Percentiles rank a stretch among this genome's conserved stretches.
Conservation (phyloP, 352 stramenopile species). For the Globisporangium camurandrum region DNA sequence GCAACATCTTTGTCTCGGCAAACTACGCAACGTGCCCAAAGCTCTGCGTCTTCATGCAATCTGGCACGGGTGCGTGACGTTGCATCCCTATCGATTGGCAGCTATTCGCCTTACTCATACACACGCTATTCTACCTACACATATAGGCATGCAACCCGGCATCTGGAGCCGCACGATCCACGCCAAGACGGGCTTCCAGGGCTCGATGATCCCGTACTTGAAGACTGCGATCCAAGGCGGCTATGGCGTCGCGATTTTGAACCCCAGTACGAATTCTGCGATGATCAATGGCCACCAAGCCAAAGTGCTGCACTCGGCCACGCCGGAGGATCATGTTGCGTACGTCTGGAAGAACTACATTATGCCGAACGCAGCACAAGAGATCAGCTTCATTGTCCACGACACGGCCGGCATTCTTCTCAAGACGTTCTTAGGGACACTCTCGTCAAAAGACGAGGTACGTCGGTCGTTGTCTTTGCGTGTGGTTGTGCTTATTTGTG, state of each 20-base stretch:
- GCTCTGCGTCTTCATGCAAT: constrained; percentile 79
- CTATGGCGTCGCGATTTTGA: constrained; percentile 76
- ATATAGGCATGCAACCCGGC: constrained; percentile 49
- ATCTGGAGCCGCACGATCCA: constrained; percentile 72
- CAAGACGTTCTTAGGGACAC: constrained; percentile 56
- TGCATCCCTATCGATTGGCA: background rate
- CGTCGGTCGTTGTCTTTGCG: background rate
- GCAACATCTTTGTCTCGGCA: constrained; percentile 80
- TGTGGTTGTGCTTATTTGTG: background rate
- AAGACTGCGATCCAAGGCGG: constrained; percentile 81
- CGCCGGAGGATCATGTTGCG: constrained; percentile 66
- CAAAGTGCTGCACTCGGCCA: constrained; percentile 75
- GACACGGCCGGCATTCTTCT: constrained; percentile 62
- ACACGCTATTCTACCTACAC: background rate
- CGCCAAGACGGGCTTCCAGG: constrained; percentile 74
- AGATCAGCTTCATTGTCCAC: constrained; percentile 83
- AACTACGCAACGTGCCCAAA: constrained; percentile 78
- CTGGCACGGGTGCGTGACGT: constrained; percentile 32
- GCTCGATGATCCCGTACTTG: constrained; percentile 84
- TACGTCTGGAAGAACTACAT: constrained; percentile 88
- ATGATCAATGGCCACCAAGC: constrained; percentile 73
- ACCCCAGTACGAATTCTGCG: constrained; percentile 76
- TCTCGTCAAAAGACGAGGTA: constrained; percentile 49
- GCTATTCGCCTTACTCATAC: background rate
- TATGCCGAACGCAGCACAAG: constrained; percentile 63